Percentiles rank a stretch among this genome's conserved stretches.
These are phyloP conservation scores for Sarcodon aspratus DNA, from an alignment of 768 basidiomycete genomes.

Conservation along the genomic window DNA sequence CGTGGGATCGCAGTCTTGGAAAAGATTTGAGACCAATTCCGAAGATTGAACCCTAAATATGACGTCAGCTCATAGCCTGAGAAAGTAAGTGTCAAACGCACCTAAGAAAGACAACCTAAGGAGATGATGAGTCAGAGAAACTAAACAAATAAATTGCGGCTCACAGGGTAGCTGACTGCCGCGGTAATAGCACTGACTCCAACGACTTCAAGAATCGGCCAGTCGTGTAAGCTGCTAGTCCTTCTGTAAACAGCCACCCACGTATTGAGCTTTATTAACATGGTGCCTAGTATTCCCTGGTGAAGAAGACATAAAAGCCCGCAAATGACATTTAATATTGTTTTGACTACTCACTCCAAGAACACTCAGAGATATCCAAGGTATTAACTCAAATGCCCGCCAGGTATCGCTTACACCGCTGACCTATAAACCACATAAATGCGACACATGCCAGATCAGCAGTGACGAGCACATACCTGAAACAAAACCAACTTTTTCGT, in stretches of 20 bases:
- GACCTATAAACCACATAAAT: constrained; percentile 23
- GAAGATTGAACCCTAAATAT: constrained; percentile 52
- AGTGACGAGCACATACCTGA: constrained; percentile 29
- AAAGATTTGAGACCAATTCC: constrained; percentile 74
- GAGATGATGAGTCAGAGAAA: background rate
- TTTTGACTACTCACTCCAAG: constrained; percentile 35
- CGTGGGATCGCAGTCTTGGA: constrained; percentile 67
- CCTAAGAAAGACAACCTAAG: constrained; percentile 58
- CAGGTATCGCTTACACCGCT: constrained; percentile 49
- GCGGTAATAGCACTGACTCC: constrained; percentile 54
- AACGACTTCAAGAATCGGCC: constrained; percentile 58
- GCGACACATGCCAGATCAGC: background rate
- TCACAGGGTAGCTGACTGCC: constrained; percentile 57
- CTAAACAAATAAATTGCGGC: constrained; percentile 8
- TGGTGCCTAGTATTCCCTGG: constrained; percentile 54
- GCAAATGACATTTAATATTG: background rate
- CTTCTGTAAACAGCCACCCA: constrained; percentile 50
- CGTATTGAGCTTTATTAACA: constrained; percentile 57
- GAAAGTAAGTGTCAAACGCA: constrained; percentile 10
- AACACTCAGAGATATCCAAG: constrained; percentile 56
- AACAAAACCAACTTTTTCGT: constrained; percentile 78
- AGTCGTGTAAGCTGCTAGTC: constrained; percentile 41
- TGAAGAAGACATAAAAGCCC: background rate
- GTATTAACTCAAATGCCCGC: constrained; percentile 65
- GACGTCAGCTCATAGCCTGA: background rate